Evolutionary conservation across 805 yeast genomes (phyloP).

Genomic region (Ogataea siamensis): DNA sequence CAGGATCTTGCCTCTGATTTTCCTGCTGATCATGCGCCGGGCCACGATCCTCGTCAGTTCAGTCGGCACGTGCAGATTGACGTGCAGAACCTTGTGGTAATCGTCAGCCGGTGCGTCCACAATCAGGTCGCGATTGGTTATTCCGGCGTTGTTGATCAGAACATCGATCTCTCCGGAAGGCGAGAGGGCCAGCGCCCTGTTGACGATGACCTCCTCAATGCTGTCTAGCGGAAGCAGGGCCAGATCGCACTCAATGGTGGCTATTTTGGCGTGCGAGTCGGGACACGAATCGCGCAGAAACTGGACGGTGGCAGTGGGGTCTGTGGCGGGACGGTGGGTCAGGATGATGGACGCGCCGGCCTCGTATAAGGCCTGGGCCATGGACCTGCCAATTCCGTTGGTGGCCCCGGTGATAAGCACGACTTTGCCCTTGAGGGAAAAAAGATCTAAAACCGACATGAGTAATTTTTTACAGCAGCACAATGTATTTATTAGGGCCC

Average conservation of each 20-base stretch:
- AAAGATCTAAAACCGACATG: conserved; percentile 22
- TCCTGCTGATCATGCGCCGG: conserved; percentile 34
- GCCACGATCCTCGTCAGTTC: conserved; percentile 39
- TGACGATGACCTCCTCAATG: conserved; percentile 30
- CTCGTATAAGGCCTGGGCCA: conserved; percentile 49
- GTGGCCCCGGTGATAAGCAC: conserved; percentile 52
- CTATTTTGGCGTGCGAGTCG: conserved; percentile 26
- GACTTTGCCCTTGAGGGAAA: conserved; percentile 39
- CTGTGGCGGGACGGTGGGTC: conserved; percentile 36
- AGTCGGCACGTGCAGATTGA: conserved; percentile 40
- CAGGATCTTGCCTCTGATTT: conserved; percentile 38
- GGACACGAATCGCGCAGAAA: conserved; percentile 29
- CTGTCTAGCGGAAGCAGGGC: conserved; percentile 30
- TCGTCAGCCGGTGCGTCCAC: conserved; percentile 38
- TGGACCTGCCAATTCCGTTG: conserved; percentile 53
- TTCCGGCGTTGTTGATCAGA: conserved; percentile 37
- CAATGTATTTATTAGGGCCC: background rate
- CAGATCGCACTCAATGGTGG: conserved; percentile 28
- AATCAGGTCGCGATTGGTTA: conserved; percentile 33
- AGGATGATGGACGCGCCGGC: conserved; percentile 44
- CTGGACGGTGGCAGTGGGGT: conserved; percentile 30
- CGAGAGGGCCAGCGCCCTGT: conserved; percentile 32
- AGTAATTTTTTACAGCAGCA: background rate
- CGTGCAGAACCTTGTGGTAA: conserved; percentile 39
- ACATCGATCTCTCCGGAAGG: conserved; percentile 32